Base-by-base conservation (phyloP, 1,284 basidiomycete species). In the Ceratobasidium sp. region DNA sequence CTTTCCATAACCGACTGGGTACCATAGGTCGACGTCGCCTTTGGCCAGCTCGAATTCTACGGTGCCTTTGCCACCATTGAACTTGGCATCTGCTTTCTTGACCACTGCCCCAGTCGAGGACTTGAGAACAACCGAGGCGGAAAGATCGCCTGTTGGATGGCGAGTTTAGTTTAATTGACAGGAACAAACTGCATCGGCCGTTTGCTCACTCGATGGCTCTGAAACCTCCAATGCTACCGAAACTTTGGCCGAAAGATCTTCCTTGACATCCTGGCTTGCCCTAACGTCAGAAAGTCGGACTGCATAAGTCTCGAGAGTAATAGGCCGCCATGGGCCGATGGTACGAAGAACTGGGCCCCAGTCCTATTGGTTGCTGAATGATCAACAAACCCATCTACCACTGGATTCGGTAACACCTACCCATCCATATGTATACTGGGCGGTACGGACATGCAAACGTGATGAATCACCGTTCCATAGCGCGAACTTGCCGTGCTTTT, bases 391-490 rank as follows among this genome's bases (percentile, higher is more conserved):
- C 22, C 1, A 35, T 3, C n/a, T 35, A n/a, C 13, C 20, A 32
- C 34, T 35, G 2, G 7, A 12, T 12, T 47, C 10, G 7, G 22
- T 12, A 47, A 1, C 20, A 25, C 60, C 8, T 52, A 64, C 60
- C 60, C 60, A 64, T 35, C 60, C 60, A 40, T 77, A 92, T 84
- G 90, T 91, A 81, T 94, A 96, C 76, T 93, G 90, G 1, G 93
- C 92, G 79, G 95, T 95, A 58, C 94, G 86, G 49, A 94, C 89
- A 76, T 95, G 91, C 27, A 95, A 80, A 45, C 94, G 85, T 73
- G 89, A 91, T 0, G 91, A 88, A 76, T 94, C 92, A 4, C 94
- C 94, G 75, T 96, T 96, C 93, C 91, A 94, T 2, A 90, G 80
- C 1, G 82, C 78, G 40, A 85, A 76, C 75, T 88, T 90, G 6